phyloP scores from a whole-genome alignment of 148 eudicot species.

The Nepenthes gracilis region DNA sequence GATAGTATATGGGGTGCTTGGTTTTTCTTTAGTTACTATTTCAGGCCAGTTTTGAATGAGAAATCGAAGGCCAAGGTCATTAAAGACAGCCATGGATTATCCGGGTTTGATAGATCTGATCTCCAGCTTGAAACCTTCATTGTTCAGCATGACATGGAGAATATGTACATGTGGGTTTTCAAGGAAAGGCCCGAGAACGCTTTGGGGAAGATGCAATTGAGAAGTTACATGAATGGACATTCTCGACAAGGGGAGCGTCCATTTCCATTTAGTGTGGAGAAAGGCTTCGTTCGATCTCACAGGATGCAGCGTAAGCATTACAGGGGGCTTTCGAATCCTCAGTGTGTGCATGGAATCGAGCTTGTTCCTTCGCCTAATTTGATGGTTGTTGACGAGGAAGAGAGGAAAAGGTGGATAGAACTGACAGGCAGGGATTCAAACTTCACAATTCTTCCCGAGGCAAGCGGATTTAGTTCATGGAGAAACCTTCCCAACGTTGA shows the following conservation, averaged over 20 bases:
- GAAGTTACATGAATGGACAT: slow-evolving; percentile 64
- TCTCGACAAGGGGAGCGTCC: slow-evolving; percentile 57
- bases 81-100: slow-evolving; percentile 39
- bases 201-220: slow-evolving; percentile 53
- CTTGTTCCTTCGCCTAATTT: slow-evolving; percentile 37
- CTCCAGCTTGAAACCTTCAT: slow-evolving; percentile 57
- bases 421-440: slow-evolving; percentile 42
- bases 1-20: slow-evolving; percentile 79
- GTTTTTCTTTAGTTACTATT: slow-evolving; percentile 69
- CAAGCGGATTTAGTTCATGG: slow-evolving; percentile 51
- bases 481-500: slow-evolving; percentile 47
- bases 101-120: slow-evolving; percentile 55
- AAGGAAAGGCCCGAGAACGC: slow-evolving; percentile 45
- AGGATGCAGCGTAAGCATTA: slow-evolving; percentile 64
- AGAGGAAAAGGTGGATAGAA: slow-evolving; percentile 49
- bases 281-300: slow-evolving; percentile 56
- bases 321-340: slow-evolving; percentile 54
- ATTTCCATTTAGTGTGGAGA: slow-evolving; percentile 50
- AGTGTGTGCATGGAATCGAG: slow-evolving; percentile 61
- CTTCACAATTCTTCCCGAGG: slow-evolving; percentile 34
- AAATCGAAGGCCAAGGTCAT: slow-evolving; percentile 36
- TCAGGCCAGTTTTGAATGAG: slow-evolving; percentile 53
- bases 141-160: slow-evolving; percentile 55
- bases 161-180: slow-evolving; percentile 46
- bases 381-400: slow-evolving; percentile 31